Evolutionary conservation across 2,329 filamentous ascomycete species (phyloP), one percentile per base, ranked within the genome.

Genomic region (Cadophora gregata): DNA sequence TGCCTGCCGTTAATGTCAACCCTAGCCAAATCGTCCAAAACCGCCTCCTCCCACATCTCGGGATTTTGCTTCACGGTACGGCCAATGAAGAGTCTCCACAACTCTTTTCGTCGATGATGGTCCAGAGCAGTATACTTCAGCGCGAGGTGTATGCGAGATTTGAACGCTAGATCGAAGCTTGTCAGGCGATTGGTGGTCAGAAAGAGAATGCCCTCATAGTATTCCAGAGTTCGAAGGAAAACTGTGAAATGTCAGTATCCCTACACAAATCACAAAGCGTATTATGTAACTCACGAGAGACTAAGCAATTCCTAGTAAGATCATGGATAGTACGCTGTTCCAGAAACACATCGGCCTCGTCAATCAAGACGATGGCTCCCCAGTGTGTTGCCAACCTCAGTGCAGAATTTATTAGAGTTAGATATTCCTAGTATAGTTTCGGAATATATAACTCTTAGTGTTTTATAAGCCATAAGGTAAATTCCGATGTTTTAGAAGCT

Each of bases 181-280:
- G 72, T 58, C 48, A 81, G 77, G 0, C 80, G 76, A 24, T 80
- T 79, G n/a, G 77, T 78, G 2, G 81, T 82, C 0, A 82, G 74
- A 67, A 81, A 78, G 1, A 80, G 71, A 58, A 82, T 78, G 47
- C 81, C 80, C 53, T 75, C 70, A 58, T 80, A 81, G 59, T 81
- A 81, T 42, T 80, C 77, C 14, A 82, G 69, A n/a, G 74, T 72
- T 16, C 79, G 76, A 33, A 82, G 74, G 55, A 79, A 76, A 38
- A 78, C 77, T 65, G 47, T 16, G 6, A 3, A 58, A 33, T 14
- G 36, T 55, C 1, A 42, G 51, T 14, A 27, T 5, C 2, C 33
- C 3, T 14, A 16, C 7, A 8, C 16, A 38, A 14, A 38, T 38
- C 3, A 14, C 8, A 38, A 14, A 38, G 9, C 3, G 12, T 7